Evolutionary conservation across 345 rosid species (phyloP).

Genomic region (Erucastrum elatum): DNA sequence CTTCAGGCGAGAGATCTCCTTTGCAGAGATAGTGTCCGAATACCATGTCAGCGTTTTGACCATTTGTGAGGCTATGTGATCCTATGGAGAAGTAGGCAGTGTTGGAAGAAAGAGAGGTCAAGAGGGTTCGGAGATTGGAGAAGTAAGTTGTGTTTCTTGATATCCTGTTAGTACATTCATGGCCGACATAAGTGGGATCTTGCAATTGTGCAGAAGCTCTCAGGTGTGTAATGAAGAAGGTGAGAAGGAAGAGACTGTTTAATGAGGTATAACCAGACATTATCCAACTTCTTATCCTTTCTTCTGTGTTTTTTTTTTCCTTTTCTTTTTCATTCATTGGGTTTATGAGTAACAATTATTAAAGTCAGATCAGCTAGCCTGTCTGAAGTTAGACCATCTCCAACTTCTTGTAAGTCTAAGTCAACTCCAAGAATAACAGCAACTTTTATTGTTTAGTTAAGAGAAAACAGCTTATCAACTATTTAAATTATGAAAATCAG

Average conservation of each 20-base stretch:
- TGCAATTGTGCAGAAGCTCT: conserved; percentile 28
- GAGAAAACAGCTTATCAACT: not conserved
- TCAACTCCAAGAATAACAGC: conserved; percentile 12
- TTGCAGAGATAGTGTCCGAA: conserved; percentile 47
- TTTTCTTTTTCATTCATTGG: not conserved
- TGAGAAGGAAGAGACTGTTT: conserved; percentile 11
- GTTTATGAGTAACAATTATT: not conserved
- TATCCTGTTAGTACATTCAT: not conserved
- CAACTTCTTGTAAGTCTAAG: conserved; percentile 5
- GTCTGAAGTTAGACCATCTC: not conserved
- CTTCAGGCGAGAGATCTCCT: conserved; percentile 20
- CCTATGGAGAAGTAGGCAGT: conserved; percentile 17
- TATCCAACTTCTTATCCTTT: conserved; percentile 5
- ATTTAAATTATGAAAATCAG: not conserved
- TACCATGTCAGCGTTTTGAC: conserved; percentile 17
- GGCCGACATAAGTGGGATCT: conserved; percentile 19
- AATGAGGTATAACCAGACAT: conserved; percentile 22
- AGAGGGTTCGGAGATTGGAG: conserved; percentile 39
- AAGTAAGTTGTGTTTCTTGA: conserved; percentile 29
- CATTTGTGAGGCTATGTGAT: conserved; percentile 37
- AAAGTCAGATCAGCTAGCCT: not conserved
- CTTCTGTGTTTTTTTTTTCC: not conserved
- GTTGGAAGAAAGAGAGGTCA: conserved; percentile 31
- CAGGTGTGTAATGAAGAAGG: not conserved
- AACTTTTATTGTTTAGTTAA: not conserved